Percentiles rank a stretch among this genome's conserved stretches.
Evolutionary conservation across 225 moss, liverwort and hornwort species (phyloP).

Genomic region (Thuidium tamariscinum): DNA sequence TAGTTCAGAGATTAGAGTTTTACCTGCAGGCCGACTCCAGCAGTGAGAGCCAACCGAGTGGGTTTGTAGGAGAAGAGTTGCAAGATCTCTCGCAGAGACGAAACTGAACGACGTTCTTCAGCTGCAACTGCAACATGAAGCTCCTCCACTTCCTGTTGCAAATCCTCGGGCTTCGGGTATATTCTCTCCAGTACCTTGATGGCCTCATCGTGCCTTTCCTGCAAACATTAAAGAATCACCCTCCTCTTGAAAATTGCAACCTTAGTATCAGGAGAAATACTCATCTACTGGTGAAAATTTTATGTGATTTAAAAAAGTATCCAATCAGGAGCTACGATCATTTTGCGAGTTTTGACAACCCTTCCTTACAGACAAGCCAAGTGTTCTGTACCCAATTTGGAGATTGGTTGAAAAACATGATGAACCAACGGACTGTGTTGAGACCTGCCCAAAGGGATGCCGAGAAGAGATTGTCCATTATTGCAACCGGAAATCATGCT

Average conservation of each 20-base stretch:
- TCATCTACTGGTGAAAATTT: background rate
- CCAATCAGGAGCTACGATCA: background rate
- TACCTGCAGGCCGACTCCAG: slow-evolving; percentile 90
- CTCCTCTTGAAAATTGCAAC: background rate
- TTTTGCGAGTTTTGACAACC: background rate
- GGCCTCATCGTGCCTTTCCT: slow-evolving; percentile 48
- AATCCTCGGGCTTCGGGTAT: slow-evolving; percentile 39
- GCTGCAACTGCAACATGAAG: slow-evolving; percentile 39
- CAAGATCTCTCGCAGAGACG: slow-evolving; percentile 4
- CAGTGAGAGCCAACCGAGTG: slow-evolving; percentile 64
- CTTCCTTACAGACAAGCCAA: background rate
- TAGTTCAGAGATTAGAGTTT: background rate
- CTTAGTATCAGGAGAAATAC: background rate
- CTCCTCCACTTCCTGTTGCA: slow-evolving; percentile 53
- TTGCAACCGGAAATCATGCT: background rate
- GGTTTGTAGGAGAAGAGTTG: slow-evolving; percentile 45
- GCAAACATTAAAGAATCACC: background rate
- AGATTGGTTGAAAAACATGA: background rate
- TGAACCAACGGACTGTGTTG: background rate
- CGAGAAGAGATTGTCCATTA: background rate
- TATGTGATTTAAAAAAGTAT: background rate
- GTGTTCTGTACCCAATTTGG: background rate
- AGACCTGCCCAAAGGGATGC: background rate
- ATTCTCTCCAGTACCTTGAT: slow-evolving; percentile 45
- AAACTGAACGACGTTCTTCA: slow-evolving; percentile 5